Evolutionary conservation across 2,329 filamentous ascomycete genomes (phyloP), one percentile per base, ranked within the genome.

Genomic region (Myriosclerotinia duriaeana): DNA sequence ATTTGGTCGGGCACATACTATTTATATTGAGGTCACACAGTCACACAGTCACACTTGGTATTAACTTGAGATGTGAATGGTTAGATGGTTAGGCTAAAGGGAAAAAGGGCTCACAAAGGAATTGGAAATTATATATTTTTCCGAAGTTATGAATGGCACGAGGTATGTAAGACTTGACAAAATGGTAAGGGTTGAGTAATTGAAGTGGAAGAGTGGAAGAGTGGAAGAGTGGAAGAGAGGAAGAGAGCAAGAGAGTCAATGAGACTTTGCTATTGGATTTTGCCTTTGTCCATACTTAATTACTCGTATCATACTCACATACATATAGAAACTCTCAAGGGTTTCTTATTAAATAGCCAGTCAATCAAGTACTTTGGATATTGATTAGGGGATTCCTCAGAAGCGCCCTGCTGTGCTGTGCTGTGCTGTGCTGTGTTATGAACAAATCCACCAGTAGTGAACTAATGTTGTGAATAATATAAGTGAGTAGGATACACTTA

Each of bases 31-130:
- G 58, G 44, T 50, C 44, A 50, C 56, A 38, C 44, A 26, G 26
- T 26, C 26, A 26, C 26, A 26, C 3, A 36, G 44, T 60, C 30
- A 60, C 58, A 50, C 30, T 15, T 44, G 20, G 30, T 50, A 11
- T 26, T 38, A 17, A 26, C 20, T 17, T 26, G 56, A 36, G 30
- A 60, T 60, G 56, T 38, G 56, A 50, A 60, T 60, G 56, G 56
- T 30, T 48, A 22, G 17, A 34, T 22, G 42, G 56, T 17, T 26
- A 6, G 17, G 46, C 20, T 48, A 48, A 60, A 17, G 56, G 44
- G 22, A 17, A 20, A 20, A 36, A 11, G 22, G 56, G 44, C 30
- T 50, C 44, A 38, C 58, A 36, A 50, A 48, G 44, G 20, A 60
- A 60, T 22, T 60, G 26, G 44, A 14, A 36, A 34, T 22, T 50